Evolutionary conservation across 768 basidiomycete genomes (phyloP).

Genomic region (Psilocybe subaeruginosa): DNA sequence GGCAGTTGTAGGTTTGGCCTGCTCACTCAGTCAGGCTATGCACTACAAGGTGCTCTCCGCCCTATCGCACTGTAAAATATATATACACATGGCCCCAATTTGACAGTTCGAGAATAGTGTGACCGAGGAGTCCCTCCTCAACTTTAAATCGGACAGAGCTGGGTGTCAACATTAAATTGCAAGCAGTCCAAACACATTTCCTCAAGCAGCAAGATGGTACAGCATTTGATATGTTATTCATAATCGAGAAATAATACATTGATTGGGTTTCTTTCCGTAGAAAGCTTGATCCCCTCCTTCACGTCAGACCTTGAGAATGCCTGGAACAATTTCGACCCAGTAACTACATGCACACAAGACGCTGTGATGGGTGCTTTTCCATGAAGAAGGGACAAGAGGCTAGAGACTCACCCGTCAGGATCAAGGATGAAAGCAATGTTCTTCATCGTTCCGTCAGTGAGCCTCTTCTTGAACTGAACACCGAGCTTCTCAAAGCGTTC

Average conservation of each 20-base stretch:
- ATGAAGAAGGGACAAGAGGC: constrained; percentile 16
- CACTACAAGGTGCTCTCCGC: too few relatives aligned
- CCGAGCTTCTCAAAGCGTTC: constrained; percentile 79
- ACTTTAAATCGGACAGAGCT: too few relatives aligned
- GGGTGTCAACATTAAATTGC: too few relatives aligned
- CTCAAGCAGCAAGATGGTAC: too few relatives aligned
- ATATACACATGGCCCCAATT: too few relatives aligned
- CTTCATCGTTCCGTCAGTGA: constrained; percentile 85
- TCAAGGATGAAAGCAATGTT: constrained; percentile 85
- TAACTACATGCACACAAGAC: constrained; percentile 38
- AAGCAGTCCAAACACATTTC: too few relatives aligned
- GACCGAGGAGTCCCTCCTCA: too few relatives aligned
- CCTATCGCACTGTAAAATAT: too few relatives aligned
- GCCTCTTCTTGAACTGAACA: constrained; percentile 87
- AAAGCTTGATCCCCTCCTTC: not conserved
- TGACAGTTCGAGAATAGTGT: too few relatives aligned
- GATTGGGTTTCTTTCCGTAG: not conserved
- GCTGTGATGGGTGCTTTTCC: not conserved
- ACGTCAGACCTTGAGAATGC: constrained; percentile 11
- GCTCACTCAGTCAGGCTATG: too few relatives aligned
- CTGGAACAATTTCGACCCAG: constrained; percentile 62
- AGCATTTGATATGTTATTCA: not conserved
- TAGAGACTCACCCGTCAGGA: constrained; percentile 68
- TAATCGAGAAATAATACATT: not conserved
- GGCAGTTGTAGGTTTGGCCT: too few relatives aligned